A percentile compares a stretch with the other conserved stretches of the same genome.
phyloP scores from a whole-genome alignment of 371 early-diverging fungal species.

The Umbelopsis sp. region DNA sequence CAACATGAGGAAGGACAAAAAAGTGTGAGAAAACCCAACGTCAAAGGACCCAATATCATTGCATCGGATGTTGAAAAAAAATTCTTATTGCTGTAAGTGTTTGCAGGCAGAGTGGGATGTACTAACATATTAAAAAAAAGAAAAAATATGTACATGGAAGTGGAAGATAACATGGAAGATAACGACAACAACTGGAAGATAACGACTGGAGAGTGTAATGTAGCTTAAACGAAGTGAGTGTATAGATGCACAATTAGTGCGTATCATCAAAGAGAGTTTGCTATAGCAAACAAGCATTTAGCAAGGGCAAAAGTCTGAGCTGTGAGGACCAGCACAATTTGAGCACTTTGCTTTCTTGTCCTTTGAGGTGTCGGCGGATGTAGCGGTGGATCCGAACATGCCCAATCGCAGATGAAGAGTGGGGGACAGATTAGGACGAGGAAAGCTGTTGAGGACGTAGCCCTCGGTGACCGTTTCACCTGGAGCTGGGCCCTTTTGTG shows the following conservation, averaged over 20 bases:
- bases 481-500: conserved; percentile 5
- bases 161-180: too few relatives aligned
- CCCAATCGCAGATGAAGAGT: conserved; percentile 48
- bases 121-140: background rate
- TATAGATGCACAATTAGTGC: background rate
- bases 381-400: conserved; percentile 33
- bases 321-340: conserved; percentile 56
- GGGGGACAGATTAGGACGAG: conserved; percentile 54
- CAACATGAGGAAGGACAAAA: background rate
- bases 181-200: conserved; percentile 9
- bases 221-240: too few relatives aligned
- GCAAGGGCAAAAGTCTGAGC: conserved; percentile 54
- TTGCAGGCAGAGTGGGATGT: background rate
- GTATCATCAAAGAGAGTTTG: background rate
- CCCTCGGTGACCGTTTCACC: conserved; percentile 41
- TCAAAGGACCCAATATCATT: background rate
- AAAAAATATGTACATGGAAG: conserved; percentile 30
- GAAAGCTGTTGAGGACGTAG: conserved; percentile 42
- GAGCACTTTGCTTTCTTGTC: conserved; percentile 30
- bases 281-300: conserved; percentile 18
- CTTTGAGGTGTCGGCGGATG: conserved; percentile 24
- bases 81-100: background rate
- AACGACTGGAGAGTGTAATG: background rate
- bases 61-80: background rate
- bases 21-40: background rate